These are phyloP conservation scores for Calvatia gigantea DNA, from an alignment of 768 basidiomycete species.

Conservation along the genomic window DNA sequence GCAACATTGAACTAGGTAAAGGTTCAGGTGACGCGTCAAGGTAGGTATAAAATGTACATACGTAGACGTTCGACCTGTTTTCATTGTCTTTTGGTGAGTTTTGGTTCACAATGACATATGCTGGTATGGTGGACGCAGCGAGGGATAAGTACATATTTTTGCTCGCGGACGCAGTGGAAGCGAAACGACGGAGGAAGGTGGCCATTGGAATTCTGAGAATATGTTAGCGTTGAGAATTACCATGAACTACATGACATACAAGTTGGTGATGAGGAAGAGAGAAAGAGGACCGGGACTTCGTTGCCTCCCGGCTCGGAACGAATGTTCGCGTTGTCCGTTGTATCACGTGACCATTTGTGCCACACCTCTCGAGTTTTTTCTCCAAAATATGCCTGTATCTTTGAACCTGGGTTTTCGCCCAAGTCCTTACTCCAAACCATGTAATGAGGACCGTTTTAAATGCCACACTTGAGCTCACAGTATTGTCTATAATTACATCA, in stretches of 20 bases:
- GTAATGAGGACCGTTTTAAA: no score
- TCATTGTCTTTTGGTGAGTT: not conserved
- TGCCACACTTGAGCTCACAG: no score
- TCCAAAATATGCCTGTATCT: no score
- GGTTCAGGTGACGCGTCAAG: not conserved
- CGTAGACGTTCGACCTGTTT: slow-evolving; percentile 16
- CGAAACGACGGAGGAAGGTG: slow-evolving; percentile 48
- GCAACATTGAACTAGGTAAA: slow-evolving; percentile 55
- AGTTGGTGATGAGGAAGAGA: not conserved
- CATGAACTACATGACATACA: not conserved
- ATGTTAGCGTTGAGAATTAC: not conserved
- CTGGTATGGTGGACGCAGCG: slow-evolving; percentile 26
- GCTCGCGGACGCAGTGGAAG: slow-evolving; percentile 41
- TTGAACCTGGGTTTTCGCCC: no score
- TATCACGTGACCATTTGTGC: no score
- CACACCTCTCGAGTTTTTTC: no score
- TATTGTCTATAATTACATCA: no score
- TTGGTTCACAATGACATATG: slow-evolving; percentile 27
- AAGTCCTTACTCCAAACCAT: no score
- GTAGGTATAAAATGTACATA: not conserved
- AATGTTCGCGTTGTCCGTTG: no score
- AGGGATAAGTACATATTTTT: slow-evolving; percentile 33
- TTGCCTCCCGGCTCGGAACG: no score
- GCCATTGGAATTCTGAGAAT: slow-evolving; percentile 31
- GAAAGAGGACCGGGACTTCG: no score